A percentile compares a stretch with the other conserved stretches of the same genome.
phyloP scores from a whole-genome alignment of 1,139 yeast genomes.

The Candida sp. region DNA sequence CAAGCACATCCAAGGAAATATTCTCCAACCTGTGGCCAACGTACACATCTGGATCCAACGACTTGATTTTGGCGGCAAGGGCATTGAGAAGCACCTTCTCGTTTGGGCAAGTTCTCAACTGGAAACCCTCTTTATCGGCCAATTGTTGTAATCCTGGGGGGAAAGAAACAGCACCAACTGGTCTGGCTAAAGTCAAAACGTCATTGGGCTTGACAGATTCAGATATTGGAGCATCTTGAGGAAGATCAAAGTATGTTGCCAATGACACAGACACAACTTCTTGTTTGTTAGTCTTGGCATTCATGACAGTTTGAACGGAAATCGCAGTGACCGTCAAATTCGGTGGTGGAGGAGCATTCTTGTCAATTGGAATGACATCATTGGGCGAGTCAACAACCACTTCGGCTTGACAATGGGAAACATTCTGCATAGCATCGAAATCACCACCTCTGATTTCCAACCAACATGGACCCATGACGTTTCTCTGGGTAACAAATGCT shows the following conservation, averaged over 20 bases:
- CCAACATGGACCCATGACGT: slow-evolving; percentile 99
- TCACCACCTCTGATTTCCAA: slow-evolving; percentile 69
- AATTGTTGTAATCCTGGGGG: slow-evolving; percentile 76
- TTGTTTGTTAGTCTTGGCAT: slow-evolving; percentile 72
- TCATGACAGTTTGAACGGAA: slow-evolving; percentile 81
- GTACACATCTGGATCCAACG: slow-evolving; percentile 87
- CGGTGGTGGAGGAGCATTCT: slow-evolving; percentile 59
- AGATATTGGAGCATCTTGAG: slow-evolving; percentile 75
- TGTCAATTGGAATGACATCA: slow-evolving; percentile 53
- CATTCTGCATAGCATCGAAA: slow-evolving; percentile 60
- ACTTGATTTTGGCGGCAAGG: slow-evolving; percentile 72
- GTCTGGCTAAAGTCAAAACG: slow-evolving; percentile 74
- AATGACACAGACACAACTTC: slow-evolving; percentile 86
- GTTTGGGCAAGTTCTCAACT: slow-evolving; percentile 62
- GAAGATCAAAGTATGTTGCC: slow-evolving; percentile 66
- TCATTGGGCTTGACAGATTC: slow-evolving; percentile 59
- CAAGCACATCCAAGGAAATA: slow-evolving; percentile 76
- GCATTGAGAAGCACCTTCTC: slow-evolving; percentile 78
- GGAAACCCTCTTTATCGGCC: slow-evolving; percentile 54
- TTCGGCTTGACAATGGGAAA: slow-evolving; percentile 86
- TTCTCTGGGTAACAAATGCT: slow-evolving; percentile 80
- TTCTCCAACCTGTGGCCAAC: slow-evolving; percentile 88
- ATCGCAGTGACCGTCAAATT: slow-evolving; percentile 71
- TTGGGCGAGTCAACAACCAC: slow-evolving; percentile 59
- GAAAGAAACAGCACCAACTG: slow-evolving; percentile 59